These are phyloP conservation scores for Aspergillus cavernicola DNA, from an alignment of 495 filamentous ascomycete genomes.

Conservation along the genomic window DNA sequence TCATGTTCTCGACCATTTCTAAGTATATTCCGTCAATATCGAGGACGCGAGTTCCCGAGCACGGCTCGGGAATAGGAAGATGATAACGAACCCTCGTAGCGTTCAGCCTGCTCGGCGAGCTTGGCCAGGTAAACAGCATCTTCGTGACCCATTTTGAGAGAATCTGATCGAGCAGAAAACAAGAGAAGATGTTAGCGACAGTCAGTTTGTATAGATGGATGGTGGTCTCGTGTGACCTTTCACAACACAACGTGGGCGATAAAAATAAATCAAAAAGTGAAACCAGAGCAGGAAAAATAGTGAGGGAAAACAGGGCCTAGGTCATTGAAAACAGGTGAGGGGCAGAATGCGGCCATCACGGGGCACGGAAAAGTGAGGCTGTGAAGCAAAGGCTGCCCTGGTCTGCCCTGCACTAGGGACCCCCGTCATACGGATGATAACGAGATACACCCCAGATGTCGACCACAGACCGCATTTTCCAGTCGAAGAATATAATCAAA, in stretches of 20 bases:
- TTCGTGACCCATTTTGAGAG: constrained; percentile 94
- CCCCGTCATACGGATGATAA: constrained; percentile 10
- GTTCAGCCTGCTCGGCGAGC: constrained; percentile 99
- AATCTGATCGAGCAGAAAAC: constrained; percentile 10
- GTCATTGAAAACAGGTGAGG: constrained; percentile 12
- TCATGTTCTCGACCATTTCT: constrained; percentile 99
- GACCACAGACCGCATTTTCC: not conserved
- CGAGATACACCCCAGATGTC: constrained; percentile 1
- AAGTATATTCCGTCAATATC: constrained; percentile 26
- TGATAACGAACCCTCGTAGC: constrained; percentile 86
- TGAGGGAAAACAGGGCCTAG: not conserved
- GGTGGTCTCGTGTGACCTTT: not conserved
- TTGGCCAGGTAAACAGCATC: constrained; percentile 99
- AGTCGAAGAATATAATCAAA: not conserved
- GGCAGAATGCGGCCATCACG: constrained; percentile 21
- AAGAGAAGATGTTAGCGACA: constrained; percentile 5
- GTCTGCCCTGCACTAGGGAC: constrained; percentile 10
- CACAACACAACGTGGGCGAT: constrained; percentile 4
- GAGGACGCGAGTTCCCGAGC: not conserved
- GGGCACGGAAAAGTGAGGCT: constrained; percentile 21
- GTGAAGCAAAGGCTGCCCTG: constrained; percentile 18
- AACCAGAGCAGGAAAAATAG: not conserved
- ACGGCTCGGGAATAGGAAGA: not conserved
- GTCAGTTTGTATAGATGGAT: not conserved
- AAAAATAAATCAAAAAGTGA: constrained; percentile 6